Base-by-base conservation (phyloP, 495 filamentous ascomycete genomes). In the Usnea hakonensis region DNA sequence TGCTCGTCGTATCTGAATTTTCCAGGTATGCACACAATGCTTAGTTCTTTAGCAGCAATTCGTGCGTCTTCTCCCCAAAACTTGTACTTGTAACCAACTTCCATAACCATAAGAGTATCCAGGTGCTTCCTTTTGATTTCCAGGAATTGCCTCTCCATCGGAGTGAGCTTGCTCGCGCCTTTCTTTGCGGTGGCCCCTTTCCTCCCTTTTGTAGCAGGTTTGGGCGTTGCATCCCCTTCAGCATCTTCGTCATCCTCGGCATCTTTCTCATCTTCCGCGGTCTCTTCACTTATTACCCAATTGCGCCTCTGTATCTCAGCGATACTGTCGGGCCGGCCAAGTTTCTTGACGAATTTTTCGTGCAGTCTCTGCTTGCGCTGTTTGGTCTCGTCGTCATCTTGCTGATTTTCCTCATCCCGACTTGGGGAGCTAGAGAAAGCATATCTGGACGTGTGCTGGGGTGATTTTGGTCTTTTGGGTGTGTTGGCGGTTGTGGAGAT, bases 61-160 rank as follows among this genome's bases (percentile, higher is more conserved):
- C 91, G 82, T 8, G 94, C 94, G 78, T 99, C 94, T 69, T 97
- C 93, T n/a, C 95, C 94, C 68, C 95, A 96, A 77, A 99, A 96
- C 46, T 87, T 83, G 77, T 94, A 99, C 72, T 99, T 99, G 72
- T 99, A 99, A 33, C 94, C 94, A 7, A 99, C 94, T 69, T 99
- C 91, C 23, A 97, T 84, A 4, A 96, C 84, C 43, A 99, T 74
- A 11, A 97, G 61, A 0, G 92, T 93, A 68, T 96, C 92, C 78
- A 91, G 86, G 71, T 97, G 83, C 65, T 92, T 90, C 59, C 85
- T 81, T 76, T 98, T 98, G 67, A 98, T 95, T 23, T 96, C 90
- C 17, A 98, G 79, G 40, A 95, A 85, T 66, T 97, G 94, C 54
- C 88, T 85, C 71, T 96, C 94, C 86, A 99, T 86, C 0, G 94